Percentiles rank a stretch among this genome's conserved stretches.
Conservation (phyloP, 306 rosid genomes). For the Cucurbita moschata region DNA sequence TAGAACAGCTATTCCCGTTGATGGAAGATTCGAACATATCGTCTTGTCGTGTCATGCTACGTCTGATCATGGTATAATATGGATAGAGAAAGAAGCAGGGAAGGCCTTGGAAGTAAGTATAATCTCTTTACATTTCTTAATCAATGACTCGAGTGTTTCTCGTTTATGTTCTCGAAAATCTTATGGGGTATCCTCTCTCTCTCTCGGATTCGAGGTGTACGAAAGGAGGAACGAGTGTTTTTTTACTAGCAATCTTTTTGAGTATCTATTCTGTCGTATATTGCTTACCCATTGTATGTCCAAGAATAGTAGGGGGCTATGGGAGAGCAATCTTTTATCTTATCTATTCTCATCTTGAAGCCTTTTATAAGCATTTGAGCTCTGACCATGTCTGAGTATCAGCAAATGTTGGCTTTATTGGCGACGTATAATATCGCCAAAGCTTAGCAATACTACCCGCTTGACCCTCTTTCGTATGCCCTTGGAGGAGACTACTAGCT, state of each 20-base stretch:
- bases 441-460: not conserved
- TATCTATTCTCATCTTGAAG: not conserved
- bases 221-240: not conserved
- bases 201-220: not conserved
- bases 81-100: conserved; percentile 86
- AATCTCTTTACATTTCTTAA: not conserved
- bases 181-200: not conserved
- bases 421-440: not conserved
- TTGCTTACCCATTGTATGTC: not conserved
- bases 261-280: not conserved
- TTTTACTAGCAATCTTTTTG: not conserved
- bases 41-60: conserved; percentile 85
- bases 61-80: conserved; percentile 72
- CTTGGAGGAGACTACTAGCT: not conserved
- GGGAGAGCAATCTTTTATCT: not conserved
- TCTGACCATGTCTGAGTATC: not conserved
- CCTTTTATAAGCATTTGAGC: not conserved
- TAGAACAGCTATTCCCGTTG: conserved; percentile 95
- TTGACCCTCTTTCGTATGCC: not conserved
- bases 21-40: conserved; percentile 98
- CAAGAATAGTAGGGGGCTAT: not conserved
- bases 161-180: not conserved
- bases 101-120: conserved; percentile 81
- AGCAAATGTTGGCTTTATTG: not conserved
- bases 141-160: not conserved